Conservation (phyloP, 768 basidiomycete genomes). For the Mycena rebaudengoi region DNA sequence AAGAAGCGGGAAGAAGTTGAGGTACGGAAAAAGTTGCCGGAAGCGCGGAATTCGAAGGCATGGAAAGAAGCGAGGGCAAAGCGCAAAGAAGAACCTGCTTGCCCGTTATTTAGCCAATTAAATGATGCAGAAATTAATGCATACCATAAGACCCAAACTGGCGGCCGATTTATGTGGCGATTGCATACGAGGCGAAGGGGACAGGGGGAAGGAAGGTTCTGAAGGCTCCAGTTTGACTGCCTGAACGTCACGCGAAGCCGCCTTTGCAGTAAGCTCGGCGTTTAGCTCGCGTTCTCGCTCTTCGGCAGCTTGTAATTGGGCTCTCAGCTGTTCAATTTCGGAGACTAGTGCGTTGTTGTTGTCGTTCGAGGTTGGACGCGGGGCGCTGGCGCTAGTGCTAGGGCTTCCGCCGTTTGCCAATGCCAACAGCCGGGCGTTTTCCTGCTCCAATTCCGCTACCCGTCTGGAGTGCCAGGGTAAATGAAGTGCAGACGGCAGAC, state of each 20-base stretch:
- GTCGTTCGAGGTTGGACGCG: slow-evolving; percentile 33
- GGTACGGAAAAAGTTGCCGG: slow-evolving; percentile 68
- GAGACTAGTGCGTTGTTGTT: slow-evolving; percentile 54
- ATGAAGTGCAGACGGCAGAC: slow-evolving; percentile 19
- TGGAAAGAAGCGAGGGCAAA: slow-evolving; percentile 75
- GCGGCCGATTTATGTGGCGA: slow-evolving; percentile 68
- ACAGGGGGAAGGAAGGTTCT: slow-evolving; percentile 59
- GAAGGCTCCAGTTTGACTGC: slow-evolving; percentile 67
- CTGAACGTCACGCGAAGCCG: slow-evolving; percentile 34
- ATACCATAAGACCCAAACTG: slow-evolving; percentile 76
- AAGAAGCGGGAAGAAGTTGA: slow-evolving; percentile 51
- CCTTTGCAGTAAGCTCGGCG: slow-evolving; percentile 62
- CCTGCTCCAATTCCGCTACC: slow-evolving; percentile 84
- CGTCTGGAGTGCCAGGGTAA: slow-evolving; percentile 56
- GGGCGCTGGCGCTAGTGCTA: slow-evolving; percentile 35
- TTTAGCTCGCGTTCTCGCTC: slow-evolving; percentile 74
- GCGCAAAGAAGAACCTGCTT: slow-evolving; percentile 81
- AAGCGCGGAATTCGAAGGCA: slow-evolving; percentile 64
- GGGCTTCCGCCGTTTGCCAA: slow-evolving; percentile 56
- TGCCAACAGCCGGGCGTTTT: slow-evolving; percentile 76
- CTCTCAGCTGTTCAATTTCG: slow-evolving; percentile 72
- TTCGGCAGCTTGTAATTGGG: slow-evolving; percentile 69
- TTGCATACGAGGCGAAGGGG: slow-evolving; percentile 50
- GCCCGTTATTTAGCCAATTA: slow-evolving; percentile 28
- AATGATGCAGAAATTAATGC: slow-evolving; percentile 31